A percentile compares a stretch with the other conserved stretches of the same genome.
These are phyloP conservation scores for Lasiodiplodia sp. DNA, from an alignment of 2,329 filamentous ascomycete species.

Conservation along the genomic window DNA sequence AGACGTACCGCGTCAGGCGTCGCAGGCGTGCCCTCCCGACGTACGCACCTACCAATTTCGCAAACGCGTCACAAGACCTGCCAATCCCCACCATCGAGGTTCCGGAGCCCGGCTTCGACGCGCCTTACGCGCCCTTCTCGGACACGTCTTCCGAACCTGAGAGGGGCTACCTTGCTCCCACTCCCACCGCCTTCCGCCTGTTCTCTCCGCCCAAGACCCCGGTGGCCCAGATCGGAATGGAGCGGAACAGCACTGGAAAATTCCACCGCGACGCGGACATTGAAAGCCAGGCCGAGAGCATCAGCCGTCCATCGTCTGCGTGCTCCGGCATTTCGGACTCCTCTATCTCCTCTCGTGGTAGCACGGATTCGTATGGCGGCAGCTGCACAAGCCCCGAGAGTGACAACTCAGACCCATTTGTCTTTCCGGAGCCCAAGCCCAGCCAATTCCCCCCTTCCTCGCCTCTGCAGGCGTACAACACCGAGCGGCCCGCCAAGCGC, in stretches of 20 bases:
- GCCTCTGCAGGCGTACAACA: constrained; percentile 40
- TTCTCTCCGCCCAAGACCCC: constrained; percentile 60
- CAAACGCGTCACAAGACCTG: constrained; percentile 38
- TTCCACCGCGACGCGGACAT: constrained; percentile 44
- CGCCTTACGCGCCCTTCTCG: constrained; percentile 30
- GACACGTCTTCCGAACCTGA: constrained; percentile 41
- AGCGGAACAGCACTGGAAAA: constrained; percentile 38
- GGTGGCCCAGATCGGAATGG: constrained; percentile 47
- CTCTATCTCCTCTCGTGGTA: constrained; percentile 66
- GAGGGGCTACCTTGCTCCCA: constrained; percentile 53
- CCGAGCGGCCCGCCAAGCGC: constrained; percentile 47
- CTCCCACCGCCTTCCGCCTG: constrained; percentile 44
- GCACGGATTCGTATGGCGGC: constrained; percentile 63
- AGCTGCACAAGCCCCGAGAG: constrained; percentile 69
- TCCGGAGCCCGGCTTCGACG: constrained; percentile 46
- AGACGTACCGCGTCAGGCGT: constrained; percentile 57
- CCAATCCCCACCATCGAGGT: constrained; percentile 60
- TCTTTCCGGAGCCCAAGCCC: constrained; percentile 48
- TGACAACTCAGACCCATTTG: constrained; percentile 64
- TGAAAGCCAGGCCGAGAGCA: constrained; percentile 49
- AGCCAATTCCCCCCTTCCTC: constrained; percentile 40
- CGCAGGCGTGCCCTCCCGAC: constrained; percentile 48
- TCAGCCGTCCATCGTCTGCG: constrained; percentile 64
- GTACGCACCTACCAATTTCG: constrained; percentile 35
- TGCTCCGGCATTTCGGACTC: constrained; percentile 68